A percentile compares a stretch with the other conserved stretches of the same genome.
Evolutionary conservation across 208 protist species (phyloP).

Genomic region (Naegleria gruberi): DNA sequence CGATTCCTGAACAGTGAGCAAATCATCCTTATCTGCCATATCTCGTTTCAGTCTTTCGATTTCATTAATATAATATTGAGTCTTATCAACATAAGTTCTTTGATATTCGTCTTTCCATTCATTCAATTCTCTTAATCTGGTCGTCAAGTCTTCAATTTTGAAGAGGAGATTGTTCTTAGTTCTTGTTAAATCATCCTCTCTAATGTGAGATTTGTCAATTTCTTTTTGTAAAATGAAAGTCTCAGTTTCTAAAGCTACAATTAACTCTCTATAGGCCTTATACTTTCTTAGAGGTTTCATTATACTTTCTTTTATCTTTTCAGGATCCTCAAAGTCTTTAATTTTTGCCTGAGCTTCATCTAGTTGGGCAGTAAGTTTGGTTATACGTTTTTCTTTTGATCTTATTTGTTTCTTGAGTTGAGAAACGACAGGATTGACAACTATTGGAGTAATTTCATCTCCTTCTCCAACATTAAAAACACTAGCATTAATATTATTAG

Average conservation of each 20-base stretch:
- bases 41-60: neutral
- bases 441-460: neutral
- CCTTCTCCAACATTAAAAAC: too few relatives aligned
- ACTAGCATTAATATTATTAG: neutral
- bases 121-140: neutral
- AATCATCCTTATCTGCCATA: neutral
- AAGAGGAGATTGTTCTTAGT: neutral
- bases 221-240: neutral
- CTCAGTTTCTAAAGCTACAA: neutral
- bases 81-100: too few relatives aligned
- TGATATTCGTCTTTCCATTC: neutral
- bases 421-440: too few relatives aligned
- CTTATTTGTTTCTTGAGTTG: neutral
- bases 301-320: neutral
- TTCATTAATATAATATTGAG: neutral
- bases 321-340: neutral
- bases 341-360: neutral
- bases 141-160: neutral
- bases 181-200: neutral
- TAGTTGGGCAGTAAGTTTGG: neutral
- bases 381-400: neutral
- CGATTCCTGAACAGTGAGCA: neutral
- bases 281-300: neutral
- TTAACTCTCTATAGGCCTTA: neutral
- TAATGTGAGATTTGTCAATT: neutral